Percentiles rank a stretch among this genome's conserved stretches.
Conservation (phyloP, 2,329 filamentous ascomycete genomes). For the Nannizziopsis arthrosporioides region DNA sequence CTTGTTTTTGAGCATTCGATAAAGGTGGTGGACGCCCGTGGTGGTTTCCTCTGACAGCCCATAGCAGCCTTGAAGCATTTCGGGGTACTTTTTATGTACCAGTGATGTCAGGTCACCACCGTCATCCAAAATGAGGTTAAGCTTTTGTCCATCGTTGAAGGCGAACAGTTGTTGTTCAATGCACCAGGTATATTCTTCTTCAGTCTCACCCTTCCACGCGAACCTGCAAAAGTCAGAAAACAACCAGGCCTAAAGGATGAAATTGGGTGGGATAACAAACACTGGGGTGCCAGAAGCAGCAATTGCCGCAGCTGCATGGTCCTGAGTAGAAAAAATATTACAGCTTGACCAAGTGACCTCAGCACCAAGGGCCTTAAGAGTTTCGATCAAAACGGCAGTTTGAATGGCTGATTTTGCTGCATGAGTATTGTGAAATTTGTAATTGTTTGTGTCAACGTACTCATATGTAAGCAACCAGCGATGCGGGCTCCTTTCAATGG, state of each 20-base stretch:
- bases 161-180: conserved; percentile 93
- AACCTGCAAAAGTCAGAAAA: conserved; percentile 35
- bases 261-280: conserved; percentile 26
- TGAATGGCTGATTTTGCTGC: conserved; percentile 58
- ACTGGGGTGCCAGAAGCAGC: conserved; percentile 87
- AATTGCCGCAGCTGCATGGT: conserved; percentile 96
- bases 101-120: conserved; percentile 94
- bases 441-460: conserved; percentile 33
- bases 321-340: conserved; percentile 99
- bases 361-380: conserved; percentile 81
- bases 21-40: conserved; percentile 98
- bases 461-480: conserved; percentile 98
- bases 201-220: conserved; percentile 82
- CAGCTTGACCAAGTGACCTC: conserved; percentile 98
- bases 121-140: conserved; percentile 98
- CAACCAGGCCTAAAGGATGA: conserved; percentile 5
- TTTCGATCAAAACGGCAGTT: conserved; percentile 98
- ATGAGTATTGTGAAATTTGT: conserved; percentile 13
- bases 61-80: conserved; percentile 96
- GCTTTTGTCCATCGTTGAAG: conserved; percentile 92
- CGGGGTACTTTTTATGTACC: conserved; percentile 95
- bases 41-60: conserved; percentile 99
- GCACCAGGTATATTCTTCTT: conserved; percentile 99
- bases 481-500: conserved; percentile 90
- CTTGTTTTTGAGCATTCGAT: conserved; percentile 89